Conservation (phyloP, 495 filamentous ascomycete species). For the Penicillium daleae region DNA sequence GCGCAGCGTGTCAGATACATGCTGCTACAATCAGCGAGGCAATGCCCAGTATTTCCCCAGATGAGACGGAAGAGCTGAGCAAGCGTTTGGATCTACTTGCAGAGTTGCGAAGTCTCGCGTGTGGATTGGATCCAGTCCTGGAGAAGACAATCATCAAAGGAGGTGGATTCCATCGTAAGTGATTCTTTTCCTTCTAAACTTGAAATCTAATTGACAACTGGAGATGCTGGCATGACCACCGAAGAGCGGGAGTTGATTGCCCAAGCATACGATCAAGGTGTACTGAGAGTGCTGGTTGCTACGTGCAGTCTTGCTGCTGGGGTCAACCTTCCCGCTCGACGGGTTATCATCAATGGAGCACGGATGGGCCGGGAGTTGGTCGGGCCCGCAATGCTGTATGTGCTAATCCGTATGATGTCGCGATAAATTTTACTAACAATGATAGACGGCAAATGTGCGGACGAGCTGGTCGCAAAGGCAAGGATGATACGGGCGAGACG, state of each 20-base stretch:
- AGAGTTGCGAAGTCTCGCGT: slow-evolving; percentile 67
- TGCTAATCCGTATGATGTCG: neutral
- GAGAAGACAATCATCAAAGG: slow-evolving; percentile 66
- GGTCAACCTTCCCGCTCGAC: slow-evolving; percentile 74
- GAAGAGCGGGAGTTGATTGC: slow-evolving; percentile 81
- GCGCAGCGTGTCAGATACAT: slow-evolving; percentile 66
- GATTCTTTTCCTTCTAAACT: neutral
- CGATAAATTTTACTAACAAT: slow-evolving; percentile 7
- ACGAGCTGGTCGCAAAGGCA: slow-evolving; percentile 80
- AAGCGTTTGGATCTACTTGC: slow-evolving; percentile 67
- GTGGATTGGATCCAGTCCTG: slow-evolving; percentile 69
- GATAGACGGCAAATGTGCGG: slow-evolving; percentile 80
- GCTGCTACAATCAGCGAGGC: slow-evolving; percentile 66
- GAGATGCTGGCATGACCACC: slow-evolving; percentile 74
- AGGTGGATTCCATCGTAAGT: slow-evolving; percentile 76
- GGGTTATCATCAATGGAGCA: slow-evolving; percentile 79
- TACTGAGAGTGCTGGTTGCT: slow-evolving; percentile 73
- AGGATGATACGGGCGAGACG: slow-evolving; percentile 79
- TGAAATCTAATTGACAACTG: slow-evolving; percentile 2
- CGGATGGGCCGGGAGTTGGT: slow-evolving; percentile 79
- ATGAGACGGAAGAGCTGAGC: slow-evolving; percentile 54
- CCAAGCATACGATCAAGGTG: slow-evolving; percentile 70
- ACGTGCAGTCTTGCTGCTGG: slow-evolving; percentile 86
- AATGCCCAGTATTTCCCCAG: slow-evolving; percentile 51
- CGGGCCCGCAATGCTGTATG: slow-evolving; percentile 74